Evolutionary conservation across 352 stramenopile species (phyloP), one percentile per base, ranked within the genome.

Genomic region (Globisporangium cederbergense): DNA sequence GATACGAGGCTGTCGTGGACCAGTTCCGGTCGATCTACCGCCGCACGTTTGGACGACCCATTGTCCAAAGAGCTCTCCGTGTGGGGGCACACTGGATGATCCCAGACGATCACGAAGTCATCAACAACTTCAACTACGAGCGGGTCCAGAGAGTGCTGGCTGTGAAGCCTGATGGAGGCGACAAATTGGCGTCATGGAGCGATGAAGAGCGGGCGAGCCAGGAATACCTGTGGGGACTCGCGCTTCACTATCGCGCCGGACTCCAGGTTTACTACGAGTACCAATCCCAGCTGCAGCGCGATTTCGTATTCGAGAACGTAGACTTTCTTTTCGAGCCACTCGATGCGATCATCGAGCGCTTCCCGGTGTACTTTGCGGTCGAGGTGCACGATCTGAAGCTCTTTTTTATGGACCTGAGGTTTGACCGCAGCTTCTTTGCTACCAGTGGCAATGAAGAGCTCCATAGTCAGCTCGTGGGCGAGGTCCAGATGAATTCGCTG

Each of bases 31-130:
- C 38, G 11, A 71, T 89, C n/a, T 90, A 93, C 72, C 75, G 79
- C 38, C 55, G 67, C 45, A 86, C 78, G 1, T 83, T 85, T 28
- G 80, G 84, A 5, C 77, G 82, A 7, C 68, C 69, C 2, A 57
- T 64, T 49, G 61, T 75, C 0, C 81, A 90, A 57, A 71, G 70
- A n/a, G 76, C 89, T 57, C 64, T 91, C 3, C 81, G 84, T 2
- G 49, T 64, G 4, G 84, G 84, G 30, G 84, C 84, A 13, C 82
- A 91, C 60, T 91, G 81, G 83, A 93, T 93, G 84, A 53, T 91
- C 4, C 79, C 83, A 0, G 84, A 93, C 57, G 84, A 93, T 67
- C 84, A 93, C 62, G 84, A 93, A 47, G 71, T 93, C 18, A 64
- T 85, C 60, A 93, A 91, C 71, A 93, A 93, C 60, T 74, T 89